Percentiles rank a stretch among this genome's conserved stretches.
These are phyloP conservation scores for Sanghuangporus baumii DNA, from an alignment of 1,284 basidiomycete species.

Conservation along the genomic window DNA sequence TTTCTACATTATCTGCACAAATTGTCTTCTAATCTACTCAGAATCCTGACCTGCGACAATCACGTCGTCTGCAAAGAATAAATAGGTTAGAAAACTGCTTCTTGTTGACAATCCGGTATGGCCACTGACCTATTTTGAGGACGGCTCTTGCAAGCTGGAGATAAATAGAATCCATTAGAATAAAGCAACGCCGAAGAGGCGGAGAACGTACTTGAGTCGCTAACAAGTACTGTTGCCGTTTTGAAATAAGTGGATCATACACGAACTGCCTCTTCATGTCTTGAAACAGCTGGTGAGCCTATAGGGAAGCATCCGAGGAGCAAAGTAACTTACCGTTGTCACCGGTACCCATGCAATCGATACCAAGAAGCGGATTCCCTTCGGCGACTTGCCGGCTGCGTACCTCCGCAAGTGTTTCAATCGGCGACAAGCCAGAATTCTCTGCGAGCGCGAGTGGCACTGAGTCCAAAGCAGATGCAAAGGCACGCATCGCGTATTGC, in stretches of 20 bases:
- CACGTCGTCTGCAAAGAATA: constrained; percentile 48
- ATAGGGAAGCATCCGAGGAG: neutral
- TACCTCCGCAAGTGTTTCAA: constrained; percentile 92
- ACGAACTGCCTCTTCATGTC: constrained; percentile 99
- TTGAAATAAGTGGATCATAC: constrained; percentile 95
- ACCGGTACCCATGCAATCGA: constrained; percentile 86
- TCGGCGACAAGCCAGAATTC: constrained; percentile 94
- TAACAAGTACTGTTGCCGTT: constrained; percentile 93
- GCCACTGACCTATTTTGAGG: constrained; percentile 61
- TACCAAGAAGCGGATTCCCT: constrained; percentile 74
- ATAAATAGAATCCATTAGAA: neutral
- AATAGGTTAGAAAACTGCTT: neutral
- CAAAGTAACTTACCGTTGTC: constrained; percentile 66
- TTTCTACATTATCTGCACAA: constrained; percentile 8
- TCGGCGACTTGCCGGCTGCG: constrained; percentile 93
- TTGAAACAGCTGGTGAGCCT: constrained; percentile 27
- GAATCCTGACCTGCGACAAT: constrained; percentile 50
- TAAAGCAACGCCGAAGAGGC: constrained; percentile 20
- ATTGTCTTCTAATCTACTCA: constrained; percentile 41
- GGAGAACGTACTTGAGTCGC: constrained; percentile 80
- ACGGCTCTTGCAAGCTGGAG: constrained; percentile 62
- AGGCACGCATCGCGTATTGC: constrained; percentile 99
- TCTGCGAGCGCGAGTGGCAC: constrained; percentile 94
- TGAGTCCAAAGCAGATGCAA: constrained; percentile 89
- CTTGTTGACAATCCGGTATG: neutral